Base-by-base conservation (phyloP, 2,329 filamentous ascomycete species). In the Capronia epimyces region DNA sequence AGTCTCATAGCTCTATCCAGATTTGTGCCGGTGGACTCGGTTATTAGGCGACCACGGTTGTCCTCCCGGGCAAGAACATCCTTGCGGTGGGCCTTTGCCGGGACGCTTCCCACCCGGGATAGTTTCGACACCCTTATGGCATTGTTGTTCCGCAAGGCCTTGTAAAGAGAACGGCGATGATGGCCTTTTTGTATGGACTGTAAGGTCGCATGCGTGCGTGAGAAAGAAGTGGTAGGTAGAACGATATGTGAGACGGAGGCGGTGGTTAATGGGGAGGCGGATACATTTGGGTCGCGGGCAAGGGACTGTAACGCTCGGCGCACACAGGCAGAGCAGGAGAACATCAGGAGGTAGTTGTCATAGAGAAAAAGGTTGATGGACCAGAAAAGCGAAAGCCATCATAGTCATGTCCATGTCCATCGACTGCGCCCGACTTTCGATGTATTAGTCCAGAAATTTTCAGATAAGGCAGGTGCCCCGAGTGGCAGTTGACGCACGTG, bases 321-420 rank as follows among this genome's bases (percentile, higher is more conserved):
- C 32, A 59, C 31, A 53, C 59, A 62, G 42, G 50, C 49, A 46
- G 47, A 45, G 50, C 60, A 62, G 16, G 44, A 46, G 32, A 59
- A 50, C 60, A 62, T 62, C 32, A 46, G 48, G 50, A 46, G 20
- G 32, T 34, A n/a, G 15, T 15, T 43, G 18, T 32, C 21, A 18
- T n/a, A 46, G 46, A 25, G 4, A 15, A 43, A 15, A 34, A 46
- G 27, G 16, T 18, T 7, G 8, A 7, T 24, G 21, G 9, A 4
- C 9, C n/a, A 41, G 20, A 25, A 45, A 49, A 22, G 13, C 10
- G 40, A 39, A 18, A 27, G 39, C 20, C 10, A 41, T 29, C 16
- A 29, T 24, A 42, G 15, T 36, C 3, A 25, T 18, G 31, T 7
- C 6, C 16, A 9, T 12, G 12, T 18, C 34, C 22, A 9, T 20